These are phyloP conservation scores for Thermomyces lanuginosus DNA, from an alignment of 2,329 filamentous ascomycete genomes.

Conservation along the genomic window DNA sequence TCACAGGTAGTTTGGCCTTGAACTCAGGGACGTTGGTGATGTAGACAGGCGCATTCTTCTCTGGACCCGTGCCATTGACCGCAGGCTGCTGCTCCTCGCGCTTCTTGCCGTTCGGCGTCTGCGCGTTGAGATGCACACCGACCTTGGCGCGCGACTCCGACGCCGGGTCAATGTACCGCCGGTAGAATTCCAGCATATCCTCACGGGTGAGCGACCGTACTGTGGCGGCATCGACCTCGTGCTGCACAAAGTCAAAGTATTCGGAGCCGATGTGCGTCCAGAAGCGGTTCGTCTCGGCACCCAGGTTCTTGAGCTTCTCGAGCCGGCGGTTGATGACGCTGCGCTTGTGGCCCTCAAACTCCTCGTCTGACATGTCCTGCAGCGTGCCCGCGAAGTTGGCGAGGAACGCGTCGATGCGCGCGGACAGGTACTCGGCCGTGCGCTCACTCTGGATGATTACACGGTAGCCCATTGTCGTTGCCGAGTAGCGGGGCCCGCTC, in stretches of 20 bases:
- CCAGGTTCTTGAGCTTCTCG: constrained; percentile 84
- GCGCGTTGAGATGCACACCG: constrained; percentile 67
- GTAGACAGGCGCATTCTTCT: constrained; percentile 33
- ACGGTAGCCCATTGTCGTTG: constrained; percentile 70
- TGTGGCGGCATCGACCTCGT: constrained; percentile 59
- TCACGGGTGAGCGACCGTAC: constrained; percentile 60
- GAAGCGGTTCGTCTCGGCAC: constrained; percentile 65
- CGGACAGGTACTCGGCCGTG: constrained; percentile 66
- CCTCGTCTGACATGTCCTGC: constrained; percentile 58
- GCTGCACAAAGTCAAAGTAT: constrained; percentile 75
- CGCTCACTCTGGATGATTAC: constrained; percentile 90
- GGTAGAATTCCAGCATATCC: constrained; percentile 67
- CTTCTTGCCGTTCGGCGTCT: constrained; percentile 34
- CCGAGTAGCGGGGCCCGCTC: constrained; percentile 53
- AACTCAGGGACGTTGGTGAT: constrained; percentile 68
- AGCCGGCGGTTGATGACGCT: constrained; percentile 73
- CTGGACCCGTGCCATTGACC: constrained; percentile 14
- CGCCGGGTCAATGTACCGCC: constrained; percentile 54
- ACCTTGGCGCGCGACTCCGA: constrained; percentile 66
- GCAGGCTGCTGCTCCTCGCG: constrained; percentile 12
- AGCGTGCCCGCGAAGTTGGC: constrained; percentile 48
- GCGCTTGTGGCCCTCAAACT: constrained; percentile 82
- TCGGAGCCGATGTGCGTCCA: constrained; percentile 77
- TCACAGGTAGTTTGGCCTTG: constrained; percentile 60
- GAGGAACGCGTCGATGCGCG: constrained; percentile 75